Conservation (phyloP, 2,329 filamentous ascomycete species). For the Zymoseptoria crescenta region DNA sequence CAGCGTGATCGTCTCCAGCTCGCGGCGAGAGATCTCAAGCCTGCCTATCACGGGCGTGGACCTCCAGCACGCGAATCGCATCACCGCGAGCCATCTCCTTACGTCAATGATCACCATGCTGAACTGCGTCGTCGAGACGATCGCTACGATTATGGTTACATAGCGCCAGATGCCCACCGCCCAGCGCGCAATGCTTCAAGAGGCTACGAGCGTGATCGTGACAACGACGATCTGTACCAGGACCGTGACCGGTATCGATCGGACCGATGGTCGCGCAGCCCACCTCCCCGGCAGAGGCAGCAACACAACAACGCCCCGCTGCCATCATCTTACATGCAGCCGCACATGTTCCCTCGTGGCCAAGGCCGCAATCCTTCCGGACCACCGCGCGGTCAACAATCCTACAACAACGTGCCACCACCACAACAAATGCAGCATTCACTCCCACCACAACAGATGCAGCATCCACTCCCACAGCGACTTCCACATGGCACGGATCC, state of each 20-base stretch:
- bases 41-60: neutral
- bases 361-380: neutral
- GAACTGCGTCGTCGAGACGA: neutral
- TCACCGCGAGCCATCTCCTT: neutral
- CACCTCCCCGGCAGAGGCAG: neutral
- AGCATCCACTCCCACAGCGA: neutral
- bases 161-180: neutral
- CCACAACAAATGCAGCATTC: neutral
- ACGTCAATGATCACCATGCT: neutral
- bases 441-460: neutral
- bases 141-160: neutral
- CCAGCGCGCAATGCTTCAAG: neutral
- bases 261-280: neutral
- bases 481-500: neutral
- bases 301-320: neutral
- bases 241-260: neutral
- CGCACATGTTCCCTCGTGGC: neutral
- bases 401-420: neutral
- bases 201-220: neutral
- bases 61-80: neutral
- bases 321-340: neutral
- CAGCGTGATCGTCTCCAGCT: constrained; percentile 47
- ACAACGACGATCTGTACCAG: neutral
- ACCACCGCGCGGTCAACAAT: neutral
- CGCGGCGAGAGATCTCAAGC: neutral